Base-by-base conservation (phyloP, 768 basidiomycete genomes). In the Pleurotus ostreatus region DNA sequence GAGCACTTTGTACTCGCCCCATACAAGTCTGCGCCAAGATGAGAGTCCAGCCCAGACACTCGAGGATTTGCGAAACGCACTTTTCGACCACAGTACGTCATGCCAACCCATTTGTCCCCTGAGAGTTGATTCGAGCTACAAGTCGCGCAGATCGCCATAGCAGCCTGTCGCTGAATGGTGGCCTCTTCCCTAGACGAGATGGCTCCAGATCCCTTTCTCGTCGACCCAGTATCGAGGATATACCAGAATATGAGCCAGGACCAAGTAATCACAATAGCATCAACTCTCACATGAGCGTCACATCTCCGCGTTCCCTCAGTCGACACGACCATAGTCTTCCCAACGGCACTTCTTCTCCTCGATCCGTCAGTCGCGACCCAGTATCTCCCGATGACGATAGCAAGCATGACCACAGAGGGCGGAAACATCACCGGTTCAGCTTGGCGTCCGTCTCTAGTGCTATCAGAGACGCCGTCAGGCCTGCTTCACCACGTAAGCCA, bases 371-470 rank as follows among this genome's bases (percentile, higher is more conserved):
- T 40, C 46, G 38, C 16, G 48, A 49, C 22, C 6, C 38, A 9
- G 18, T 37, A 34, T 18, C 22, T 16, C 38, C 13, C 11, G 66
- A 57, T 26, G 61, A 60, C 38, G 59, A 61, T 7, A 60, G 26
- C 30, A 63, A 62, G 12, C 56, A 43, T 16, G 63, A 64, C 4
- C 56, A 68, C 8, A 67, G 70, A 49, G 57, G 65, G 68, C 59
- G 75, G 65, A 49, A 62, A 22, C 64, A 63, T 55, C 76, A 80
- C 16, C 76, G 79, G 4, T 85, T 85, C 63, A 81, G 75, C 46
- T 67, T 88, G 5, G 73, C 79, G 11, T 75, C 74, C 5, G 75
- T 85, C 25, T 78, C 82, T 1, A 79, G 74, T 55, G 73, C 71
- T 20, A 62, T 84, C 18, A 68, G 70, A 63, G 80, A 78, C 47